Conservation (phyloP, 1,284 basidiomycete genomes). For the Cutaneotrichosporon sp. region DNA sequence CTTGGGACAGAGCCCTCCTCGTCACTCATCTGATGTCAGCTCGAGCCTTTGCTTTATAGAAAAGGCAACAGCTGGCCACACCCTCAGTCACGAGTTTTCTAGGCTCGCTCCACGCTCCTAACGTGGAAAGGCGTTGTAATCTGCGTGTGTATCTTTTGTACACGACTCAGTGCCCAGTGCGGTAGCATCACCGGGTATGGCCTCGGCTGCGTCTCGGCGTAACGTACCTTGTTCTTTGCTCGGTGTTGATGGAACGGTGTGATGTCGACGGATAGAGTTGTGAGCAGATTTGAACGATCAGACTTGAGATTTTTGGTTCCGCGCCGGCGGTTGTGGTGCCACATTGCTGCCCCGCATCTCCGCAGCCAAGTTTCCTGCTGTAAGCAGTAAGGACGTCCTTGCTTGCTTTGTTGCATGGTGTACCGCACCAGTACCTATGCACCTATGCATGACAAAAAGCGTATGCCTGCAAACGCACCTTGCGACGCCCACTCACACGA, state of each 20-base stretch:
- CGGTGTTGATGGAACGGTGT: too few relatives aligned
- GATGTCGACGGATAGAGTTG: background rate
- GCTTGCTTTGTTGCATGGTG: too few relatives aligned
- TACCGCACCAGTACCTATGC: too few relatives aligned
- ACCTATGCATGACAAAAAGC: too few relatives aligned
- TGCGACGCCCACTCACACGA: too few relatives aligned
- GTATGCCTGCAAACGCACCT: too few relatives aligned
- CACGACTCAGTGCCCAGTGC: constrained; percentile 49
- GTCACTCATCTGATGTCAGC: constrained; percentile 21
- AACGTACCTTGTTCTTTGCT: too few relatives aligned
- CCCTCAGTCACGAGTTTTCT: constrained; percentile 52
- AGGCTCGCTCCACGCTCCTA: constrained; percentile 49
- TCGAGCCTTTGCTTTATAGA: background rate
- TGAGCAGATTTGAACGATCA: background rate
- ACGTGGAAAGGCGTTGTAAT: constrained; percentile 45
- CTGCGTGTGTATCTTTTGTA: constrained; percentile 13
- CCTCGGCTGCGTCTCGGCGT: too few relatives aligned
- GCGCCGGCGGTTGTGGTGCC: too few relatives aligned
- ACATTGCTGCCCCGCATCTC: too few relatives aligned
- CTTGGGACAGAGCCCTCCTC: constrained; percentile 19
- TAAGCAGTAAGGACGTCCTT: too few relatives aligned
- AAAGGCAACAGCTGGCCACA: background rate
- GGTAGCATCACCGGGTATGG: constrained; percentile 36
- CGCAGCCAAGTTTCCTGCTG: too few relatives aligned
- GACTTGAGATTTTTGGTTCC: background rate